Percentiles rank a stretch among this genome's conserved stretches.
Conservation (phyloP, 2,329 filamentous ascomycete species). For the Fusarium foetens region DNA sequence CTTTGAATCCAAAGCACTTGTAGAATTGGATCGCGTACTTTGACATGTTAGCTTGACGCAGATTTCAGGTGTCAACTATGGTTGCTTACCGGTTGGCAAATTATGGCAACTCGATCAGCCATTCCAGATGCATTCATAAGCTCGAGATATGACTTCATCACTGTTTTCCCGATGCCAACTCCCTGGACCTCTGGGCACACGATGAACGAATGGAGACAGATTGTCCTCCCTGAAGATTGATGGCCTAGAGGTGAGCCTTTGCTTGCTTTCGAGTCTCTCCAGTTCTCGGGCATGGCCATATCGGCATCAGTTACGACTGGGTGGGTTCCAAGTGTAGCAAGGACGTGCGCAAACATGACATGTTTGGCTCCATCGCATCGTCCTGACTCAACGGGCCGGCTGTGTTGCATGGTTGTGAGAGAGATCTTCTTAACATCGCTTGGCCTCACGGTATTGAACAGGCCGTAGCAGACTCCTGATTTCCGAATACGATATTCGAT, state of each 20-base stretch:
- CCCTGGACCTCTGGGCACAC: constrained; percentile 80
- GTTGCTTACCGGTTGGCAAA: constrained; percentile 75
- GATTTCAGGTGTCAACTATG: not conserved
- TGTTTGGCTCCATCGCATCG: constrained; percentile 49
- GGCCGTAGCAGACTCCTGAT: constrained; percentile 73
- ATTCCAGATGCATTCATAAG: constrained; percentile 76
- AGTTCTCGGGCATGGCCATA: constrained; percentile 78
- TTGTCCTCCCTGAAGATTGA: constrained; percentile 75
- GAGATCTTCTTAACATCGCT: constrained; percentile 58
- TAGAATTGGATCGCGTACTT: constrained; percentile 79
- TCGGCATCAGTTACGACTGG: constrained; percentile 75
- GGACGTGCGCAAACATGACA: constrained; percentile 79
- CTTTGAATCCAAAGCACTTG: constrained; percentile 76
- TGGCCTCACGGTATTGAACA: constrained; percentile 75
- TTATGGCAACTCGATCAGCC: constrained; percentile 77
- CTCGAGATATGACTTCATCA: constrained; percentile 81
- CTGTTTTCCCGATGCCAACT: constrained; percentile 76
- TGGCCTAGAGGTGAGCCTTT: constrained; percentile 69
- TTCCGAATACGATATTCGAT: constrained; percentile 48
- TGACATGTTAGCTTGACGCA: not conserved
- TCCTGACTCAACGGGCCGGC: constrained; percentile 66
- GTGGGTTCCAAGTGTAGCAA: constrained; percentile 76
- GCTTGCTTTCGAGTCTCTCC: constrained; percentile 60
- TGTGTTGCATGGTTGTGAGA: constrained; percentile 61
- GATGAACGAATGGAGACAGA: constrained; percentile 85